phyloP scores from a whole-genome alignment of 176 grass and related monocot genomes.

The Aegilops bicornis region DNA sequence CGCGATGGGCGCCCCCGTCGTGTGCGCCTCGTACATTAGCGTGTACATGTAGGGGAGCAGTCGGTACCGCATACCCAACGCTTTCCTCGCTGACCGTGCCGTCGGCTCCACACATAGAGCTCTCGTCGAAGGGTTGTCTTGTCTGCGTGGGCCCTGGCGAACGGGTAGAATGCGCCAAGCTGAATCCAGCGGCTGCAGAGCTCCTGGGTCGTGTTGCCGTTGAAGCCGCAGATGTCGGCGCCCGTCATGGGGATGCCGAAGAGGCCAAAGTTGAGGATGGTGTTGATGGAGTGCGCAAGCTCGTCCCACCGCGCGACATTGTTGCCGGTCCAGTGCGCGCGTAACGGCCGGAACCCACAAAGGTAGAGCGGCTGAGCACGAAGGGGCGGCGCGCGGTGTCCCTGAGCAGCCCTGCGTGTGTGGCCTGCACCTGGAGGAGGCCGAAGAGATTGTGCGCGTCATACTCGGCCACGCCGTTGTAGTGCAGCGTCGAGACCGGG shows the following conservation, averaged over 20 bases:
- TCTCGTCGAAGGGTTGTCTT: conserved; percentile 50
- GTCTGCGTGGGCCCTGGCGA: conserved; percentile 73
- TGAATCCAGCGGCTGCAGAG: conserved; percentile 92
- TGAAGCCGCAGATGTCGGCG: conserved; percentile 86
- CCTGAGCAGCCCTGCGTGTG: conserved; percentile 40
- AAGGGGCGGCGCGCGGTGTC: conserved; percentile 72
- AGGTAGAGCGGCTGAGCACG: conserved; percentile 76
- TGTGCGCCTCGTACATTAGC: conserved; percentile 77
- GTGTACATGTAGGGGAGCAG: conserved; percentile 79
- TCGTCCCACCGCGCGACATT: conserved; percentile 63
- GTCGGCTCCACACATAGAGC: conserved; percentile 76
- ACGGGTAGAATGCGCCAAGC: conserved; percentile 95
- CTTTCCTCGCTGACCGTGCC: conserved; percentile 58
- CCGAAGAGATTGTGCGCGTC: conserved; percentile 83
- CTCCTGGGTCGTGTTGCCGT: conserved; percentile 68
- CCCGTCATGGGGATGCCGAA: conserved; percentile 93
- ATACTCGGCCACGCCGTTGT: conserved; percentile 64
- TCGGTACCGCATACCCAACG: conserved; percentile 62
- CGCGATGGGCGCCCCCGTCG: conserved; percentile 63
- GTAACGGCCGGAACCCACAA: conserved; percentile 77
- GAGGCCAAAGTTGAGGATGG: conserved; percentile 69
- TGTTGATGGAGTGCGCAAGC: conserved; percentile 64
- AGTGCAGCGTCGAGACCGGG: conserved; percentile 63
- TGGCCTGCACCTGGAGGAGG: conserved; percentile 61
- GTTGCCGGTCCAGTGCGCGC: conserved; percentile 86